phyloP scores from a whole-genome alignment of 768 basidiomycete genomes.

The Holtermanniella nyarrowii region DNA sequence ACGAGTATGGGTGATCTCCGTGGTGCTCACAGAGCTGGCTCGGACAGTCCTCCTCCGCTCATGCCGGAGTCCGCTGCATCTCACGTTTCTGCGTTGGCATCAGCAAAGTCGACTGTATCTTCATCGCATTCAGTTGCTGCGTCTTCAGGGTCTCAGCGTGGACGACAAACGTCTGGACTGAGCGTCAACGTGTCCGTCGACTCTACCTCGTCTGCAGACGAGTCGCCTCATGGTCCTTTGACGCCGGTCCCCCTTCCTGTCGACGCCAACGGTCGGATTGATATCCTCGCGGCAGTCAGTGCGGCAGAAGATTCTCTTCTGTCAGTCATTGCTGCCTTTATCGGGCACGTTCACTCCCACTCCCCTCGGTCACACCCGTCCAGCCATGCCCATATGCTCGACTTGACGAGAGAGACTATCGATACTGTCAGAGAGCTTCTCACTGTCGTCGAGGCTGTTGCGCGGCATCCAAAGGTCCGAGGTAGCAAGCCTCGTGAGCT shows the following conservation, averaged over 20 bases:
- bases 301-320: conserved; percentile 79
- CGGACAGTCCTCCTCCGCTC: neutral
- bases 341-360: conserved; percentile 92
- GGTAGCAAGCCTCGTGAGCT: conserved; percentile 47
- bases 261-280: neutral
- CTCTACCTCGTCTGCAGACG: conserved; percentile 1
- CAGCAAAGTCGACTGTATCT: neutral
- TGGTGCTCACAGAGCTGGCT: neutral
- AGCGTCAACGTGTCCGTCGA: conserved; percentile 1
- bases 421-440: conserved; percentile 86
- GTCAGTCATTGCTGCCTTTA: conserved; percentile 91
- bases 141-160: neutral
- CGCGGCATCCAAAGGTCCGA: conserved; percentile 62
- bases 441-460: conserved; percentile 73
- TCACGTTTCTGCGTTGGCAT: neutral
- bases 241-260: neutral
- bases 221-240: neutral
- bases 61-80: neutral
- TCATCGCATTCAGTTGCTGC: neutral
- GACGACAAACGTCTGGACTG: neutral
- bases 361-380: conserved; percentile 81
- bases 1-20: neutral
- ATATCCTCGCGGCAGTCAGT: conserved; percentile 45
- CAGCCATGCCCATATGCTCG: conserved; percentile 85
- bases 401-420: conserved; percentile 87